These are phyloP conservation scores for Chimonanthus praecox DNA, from an alignment of 164 flowering plant species.

Conservation along the genomic window DNA sequence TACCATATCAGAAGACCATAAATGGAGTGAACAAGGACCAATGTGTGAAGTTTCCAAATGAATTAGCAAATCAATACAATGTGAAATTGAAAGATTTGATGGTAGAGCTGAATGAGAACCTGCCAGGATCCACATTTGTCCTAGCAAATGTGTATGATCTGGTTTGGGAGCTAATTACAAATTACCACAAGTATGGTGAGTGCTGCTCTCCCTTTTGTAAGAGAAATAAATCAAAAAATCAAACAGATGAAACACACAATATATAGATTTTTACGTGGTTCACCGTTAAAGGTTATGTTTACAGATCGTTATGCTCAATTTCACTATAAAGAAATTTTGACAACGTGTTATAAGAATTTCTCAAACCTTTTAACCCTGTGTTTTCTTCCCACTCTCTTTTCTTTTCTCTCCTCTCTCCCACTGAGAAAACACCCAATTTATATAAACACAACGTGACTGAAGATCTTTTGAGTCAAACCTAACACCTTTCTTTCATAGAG, in stretches of 20 bases:
- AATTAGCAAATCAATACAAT: slow-evolving; percentile 71
- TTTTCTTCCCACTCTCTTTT: no score
- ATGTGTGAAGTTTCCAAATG: slow-evolving; percentile 73
- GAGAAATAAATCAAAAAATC: background rate
- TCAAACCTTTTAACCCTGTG: no score
- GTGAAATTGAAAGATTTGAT: slow-evolving; percentile 58
- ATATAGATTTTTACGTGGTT: no score
- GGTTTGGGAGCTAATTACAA: slow-evolving; percentile 72
- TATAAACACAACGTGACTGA: no score
- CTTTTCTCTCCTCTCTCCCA: no score
- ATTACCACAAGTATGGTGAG: slow-evolving; percentile 66
- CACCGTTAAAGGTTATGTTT: no score
- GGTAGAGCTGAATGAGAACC: slow-evolving; percentile 50
- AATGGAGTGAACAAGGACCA: slow-evolving; percentile 48
- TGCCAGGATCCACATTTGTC: slow-evolving; percentile 70
- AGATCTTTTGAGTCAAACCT: no score
- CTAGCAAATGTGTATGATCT: slow-evolving; percentile 76
- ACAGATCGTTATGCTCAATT: no score
- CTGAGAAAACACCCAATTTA: no score
- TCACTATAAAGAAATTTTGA: no score
- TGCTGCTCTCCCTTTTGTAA: background rate
- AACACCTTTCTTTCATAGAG: no score
- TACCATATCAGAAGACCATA: slow-evolving; percentile 87
- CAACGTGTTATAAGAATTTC: no score
- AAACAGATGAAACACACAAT: background rate